These are phyloP conservation scores for Colletotrichum kahawae DNA, from an alignment of 2,329 filamentous ascomycete species.

Conservation along the genomic window DNA sequence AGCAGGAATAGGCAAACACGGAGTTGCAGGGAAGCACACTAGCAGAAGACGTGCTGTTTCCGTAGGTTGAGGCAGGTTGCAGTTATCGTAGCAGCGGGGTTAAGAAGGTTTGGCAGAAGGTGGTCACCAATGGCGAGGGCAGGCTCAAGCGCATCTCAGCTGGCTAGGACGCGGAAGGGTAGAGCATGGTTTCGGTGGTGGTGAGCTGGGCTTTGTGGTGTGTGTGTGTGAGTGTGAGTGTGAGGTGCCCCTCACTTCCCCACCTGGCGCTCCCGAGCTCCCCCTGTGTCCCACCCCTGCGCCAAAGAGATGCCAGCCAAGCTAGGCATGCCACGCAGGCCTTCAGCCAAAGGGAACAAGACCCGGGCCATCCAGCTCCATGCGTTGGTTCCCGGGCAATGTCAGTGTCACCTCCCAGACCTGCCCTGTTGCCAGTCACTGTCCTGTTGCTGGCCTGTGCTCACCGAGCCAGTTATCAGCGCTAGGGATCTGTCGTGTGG, in stretches of 20 bases:
- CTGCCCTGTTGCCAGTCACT: neutral
- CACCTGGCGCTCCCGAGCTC: conserved; percentile 9
- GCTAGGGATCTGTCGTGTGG: neutral
- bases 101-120: neutral
- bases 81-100: neutral
- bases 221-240: neutral
- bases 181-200: neutral
- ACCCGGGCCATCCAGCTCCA: neutral
- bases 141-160: neutral
- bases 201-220: neutral
- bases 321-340: neutral
- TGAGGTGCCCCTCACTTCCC: conserved; percentile 1
- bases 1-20: neutral
- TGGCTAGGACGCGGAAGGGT: neutral
- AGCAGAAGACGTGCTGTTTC: neutral
- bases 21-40: neutral
- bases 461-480: neutral
- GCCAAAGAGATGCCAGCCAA: neutral
- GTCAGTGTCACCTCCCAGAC: neutral
- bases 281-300: conserved; percentile 1
- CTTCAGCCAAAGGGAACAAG: neutral
- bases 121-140: neutral
- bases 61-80: neutral
- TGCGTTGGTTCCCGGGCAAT: neutral
- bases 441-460: neutral